Conservation (phyloP, 1,284 basidiomycete species). For the Schizophyllum amplum region DNA sequence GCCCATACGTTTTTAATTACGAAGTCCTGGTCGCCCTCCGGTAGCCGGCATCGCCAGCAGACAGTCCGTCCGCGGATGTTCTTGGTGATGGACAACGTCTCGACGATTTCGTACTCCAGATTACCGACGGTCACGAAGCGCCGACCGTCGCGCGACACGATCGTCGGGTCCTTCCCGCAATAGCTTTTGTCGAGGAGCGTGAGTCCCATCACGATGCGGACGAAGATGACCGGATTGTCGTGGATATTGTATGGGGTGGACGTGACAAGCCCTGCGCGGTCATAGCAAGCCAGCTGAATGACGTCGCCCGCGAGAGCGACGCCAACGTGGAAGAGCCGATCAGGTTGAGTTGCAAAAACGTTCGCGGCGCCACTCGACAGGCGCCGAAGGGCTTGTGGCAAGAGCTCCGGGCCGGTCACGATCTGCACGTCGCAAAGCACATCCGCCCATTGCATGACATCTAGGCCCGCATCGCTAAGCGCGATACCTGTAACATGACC, state of each 20-base stretch:
- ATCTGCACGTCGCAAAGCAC: background rate
- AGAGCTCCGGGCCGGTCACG: background rate
- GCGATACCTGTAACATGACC: background rate
- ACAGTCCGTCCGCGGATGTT: conserved; percentile 6
- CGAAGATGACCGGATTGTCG: background rate
- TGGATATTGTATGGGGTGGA: background rate
- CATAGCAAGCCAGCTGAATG: background rate
- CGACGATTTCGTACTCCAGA: background rate
- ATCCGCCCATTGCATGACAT: background rate
- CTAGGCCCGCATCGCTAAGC: background rate
- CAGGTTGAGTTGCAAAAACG: background rate
- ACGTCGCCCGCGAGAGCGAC: background rate
- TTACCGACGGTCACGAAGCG: conserved; percentile 5
- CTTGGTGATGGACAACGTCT: conserved; percentile 1
- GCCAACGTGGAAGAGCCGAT: background rate
- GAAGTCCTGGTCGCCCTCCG: conserved; percentile 1
- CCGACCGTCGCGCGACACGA: background rate
- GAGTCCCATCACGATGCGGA: background rate
- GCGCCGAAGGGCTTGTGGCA: background rate
- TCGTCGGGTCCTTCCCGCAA: background rate
- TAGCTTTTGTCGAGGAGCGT: background rate
- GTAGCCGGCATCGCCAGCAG: conserved; percentile 7
- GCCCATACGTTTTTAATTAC: conserved; percentile 11
- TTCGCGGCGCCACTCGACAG: background rate
- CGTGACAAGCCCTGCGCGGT: background rate